Evolutionary conservation across 1,139 yeast species (phyloP).

Genomic region (Wickerhamomyces sp.): DNA sequence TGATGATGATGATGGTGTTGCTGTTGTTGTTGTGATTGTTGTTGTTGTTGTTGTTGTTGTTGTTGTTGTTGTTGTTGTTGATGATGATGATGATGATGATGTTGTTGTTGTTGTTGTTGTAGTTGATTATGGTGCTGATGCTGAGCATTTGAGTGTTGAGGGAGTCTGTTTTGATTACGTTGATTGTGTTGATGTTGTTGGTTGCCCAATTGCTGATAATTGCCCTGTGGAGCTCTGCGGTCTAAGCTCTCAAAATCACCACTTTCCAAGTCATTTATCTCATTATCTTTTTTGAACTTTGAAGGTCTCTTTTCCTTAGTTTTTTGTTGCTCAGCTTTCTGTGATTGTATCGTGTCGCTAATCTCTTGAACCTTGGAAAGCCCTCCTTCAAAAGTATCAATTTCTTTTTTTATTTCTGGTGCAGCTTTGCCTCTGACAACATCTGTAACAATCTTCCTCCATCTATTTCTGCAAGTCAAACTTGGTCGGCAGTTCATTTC

Average conservation of each 20-base stretch:
- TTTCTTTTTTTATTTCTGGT: conserved; percentile 30
- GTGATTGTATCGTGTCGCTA: conserved; percentile 22
- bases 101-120: background rate
- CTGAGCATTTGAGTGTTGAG: background rate
- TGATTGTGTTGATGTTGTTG: background rate
- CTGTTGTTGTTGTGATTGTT: background rate
- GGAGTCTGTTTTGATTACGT: too few species aligned
- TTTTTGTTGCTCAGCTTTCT: conserved; percentile 4
- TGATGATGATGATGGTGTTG: background rate
- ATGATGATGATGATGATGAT: background rate
- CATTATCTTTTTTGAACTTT: background rate
- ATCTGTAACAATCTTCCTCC: conserved; percentile 82
- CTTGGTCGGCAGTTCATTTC: conserved; percentile 80
- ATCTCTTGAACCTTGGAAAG: conserved; percentile 23
- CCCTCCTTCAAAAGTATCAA: conserved; percentile 28
- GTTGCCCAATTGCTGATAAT: background rate
- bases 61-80: background rate
- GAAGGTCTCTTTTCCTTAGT: background rate
- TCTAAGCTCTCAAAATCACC: background rate
- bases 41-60: background rate
- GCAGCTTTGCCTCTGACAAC: conserved; percentile 51
- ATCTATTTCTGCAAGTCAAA: conserved; percentile 83
- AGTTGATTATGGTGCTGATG: background rate
- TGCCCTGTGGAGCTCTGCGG: background rate
- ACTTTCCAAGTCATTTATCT: background rate